A percentile compares a stretch with the other conserved stretches of the same genome.
These are phyloP conservation scores for Mortierella sp. DNA, from an alignment of 371 early-diverging fungal genomes.

Conservation along the genomic window DNA sequence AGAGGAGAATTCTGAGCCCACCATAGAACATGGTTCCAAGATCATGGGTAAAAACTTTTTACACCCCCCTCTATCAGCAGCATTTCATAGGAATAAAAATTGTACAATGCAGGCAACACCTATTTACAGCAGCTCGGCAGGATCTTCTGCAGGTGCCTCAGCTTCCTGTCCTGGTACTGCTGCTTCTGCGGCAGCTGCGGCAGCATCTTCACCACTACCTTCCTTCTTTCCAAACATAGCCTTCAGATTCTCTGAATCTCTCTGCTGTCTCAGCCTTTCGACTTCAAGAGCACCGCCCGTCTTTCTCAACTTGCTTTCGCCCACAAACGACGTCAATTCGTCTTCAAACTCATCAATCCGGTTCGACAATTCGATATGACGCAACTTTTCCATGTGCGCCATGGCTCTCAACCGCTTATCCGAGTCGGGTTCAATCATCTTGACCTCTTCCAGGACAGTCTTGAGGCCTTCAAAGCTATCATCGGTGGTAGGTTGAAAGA, in stretches of 20 bases:
- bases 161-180: too few species aligned
- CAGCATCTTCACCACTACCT: too few species aligned
- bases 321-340: constrained; percentile 76
- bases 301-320: constrained; percentile 66
- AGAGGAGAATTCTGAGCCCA: too few species aligned
- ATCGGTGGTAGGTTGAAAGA: constrained; percentile 64
- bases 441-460: constrained; percentile 76
- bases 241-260: constrained; percentile 68
- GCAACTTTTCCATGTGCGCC: constrained; percentile 70
- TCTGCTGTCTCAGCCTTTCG: constrained; percentile 70
- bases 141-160: too few species aligned
- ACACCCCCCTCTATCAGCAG: too few species aligned
- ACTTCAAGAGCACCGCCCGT: constrained; percentile 78
- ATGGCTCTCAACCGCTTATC: constrained; percentile 74
- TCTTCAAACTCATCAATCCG: constrained; percentile 78
- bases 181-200: too few species aligned
- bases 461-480: constrained; percentile 68
- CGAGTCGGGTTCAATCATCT: constrained; percentile 74
- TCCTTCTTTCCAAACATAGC: constrained; percentile 58
- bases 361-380: constrained; percentile 72
- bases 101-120: too few species aligned
- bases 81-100: too few species aligned
- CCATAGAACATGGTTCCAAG: too few species aligned
- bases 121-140: too few species aligned
- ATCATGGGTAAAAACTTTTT: too few species aligned